Percentiles rank a stretch among this genome's conserved stretches.
Evolutionary conservation across 2,329 filamentous ascomycete species (phyloP).

Genomic region (Aspergillus neotritici): DNA sequence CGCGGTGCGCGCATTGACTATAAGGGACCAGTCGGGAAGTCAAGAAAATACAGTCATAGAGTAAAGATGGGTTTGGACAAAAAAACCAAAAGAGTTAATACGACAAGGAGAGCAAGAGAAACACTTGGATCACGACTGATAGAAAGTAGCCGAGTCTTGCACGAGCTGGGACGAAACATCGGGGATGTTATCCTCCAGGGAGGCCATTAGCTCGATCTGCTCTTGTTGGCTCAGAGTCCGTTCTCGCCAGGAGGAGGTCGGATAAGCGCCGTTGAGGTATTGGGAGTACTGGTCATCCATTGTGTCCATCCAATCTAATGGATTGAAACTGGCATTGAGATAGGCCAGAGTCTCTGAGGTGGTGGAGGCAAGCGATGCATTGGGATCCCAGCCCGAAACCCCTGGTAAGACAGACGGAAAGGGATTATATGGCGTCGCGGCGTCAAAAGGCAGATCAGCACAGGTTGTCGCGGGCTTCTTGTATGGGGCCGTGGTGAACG

Average conservation of each 20-base stretch:
- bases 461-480: constrained; percentile 17
- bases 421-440: constrained; percentile 34
- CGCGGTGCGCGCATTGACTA: too few relatives aligned
- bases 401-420: constrained; percentile 38
- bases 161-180: constrained; percentile 39
- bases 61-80: background rate
- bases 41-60: background rate
- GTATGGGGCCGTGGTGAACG: constrained; percentile 20
- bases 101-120: too few relatives aligned
- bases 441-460: constrained; percentile 29
- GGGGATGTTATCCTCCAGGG: constrained; percentile 58
- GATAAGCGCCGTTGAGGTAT: constrained; percentile 43
- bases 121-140: constrained; percentile 26
- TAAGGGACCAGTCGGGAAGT: too few relatives aligned
- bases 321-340: constrained; percentile 30
- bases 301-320: constrained; percentile 40
- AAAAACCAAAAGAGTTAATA: background rate
- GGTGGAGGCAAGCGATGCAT: constrained; percentile 35
- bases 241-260: constrained; percentile 49
- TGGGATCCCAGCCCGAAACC: constrained; percentile 39
- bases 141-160: constrained; percentile 38
- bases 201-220: constrained; percentile 75
- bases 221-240: constrained; percentile 71
- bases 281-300: constrained; percentile 45
- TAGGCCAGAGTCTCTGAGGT: constrained; percentile 33